Percentiles rank a stretch among this genome's conserved stretches.
phyloP scores from a whole-genome alignment of 2,329 filamentous ascomycete species.

The Aureobasidium sp. region DNA sequence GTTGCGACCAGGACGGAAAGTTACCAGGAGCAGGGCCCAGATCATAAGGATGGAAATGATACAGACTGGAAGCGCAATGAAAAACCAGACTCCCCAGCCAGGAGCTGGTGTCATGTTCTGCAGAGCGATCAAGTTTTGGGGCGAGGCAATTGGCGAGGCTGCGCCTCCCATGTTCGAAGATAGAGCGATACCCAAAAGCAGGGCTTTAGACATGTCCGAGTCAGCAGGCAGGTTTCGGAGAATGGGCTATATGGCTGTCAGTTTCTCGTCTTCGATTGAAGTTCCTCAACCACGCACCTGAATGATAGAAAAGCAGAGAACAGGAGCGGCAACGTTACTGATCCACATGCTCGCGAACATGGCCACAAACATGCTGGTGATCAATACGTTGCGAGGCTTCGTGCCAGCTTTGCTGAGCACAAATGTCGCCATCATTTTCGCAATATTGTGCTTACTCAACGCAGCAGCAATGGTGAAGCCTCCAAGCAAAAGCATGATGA shows the following conservation, averaged over 20 bases:
- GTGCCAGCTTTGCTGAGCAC: conserved; percentile 95
- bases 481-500: conserved; percentile 95
- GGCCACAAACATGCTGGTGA: conserved; percentile 98
- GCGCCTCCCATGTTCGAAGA: conserved; percentile 94
- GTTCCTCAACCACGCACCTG: conserved; percentile 37
- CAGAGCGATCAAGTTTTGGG: conserved; percentile 93
- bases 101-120: conserved; percentile 90
- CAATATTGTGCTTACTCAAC: conserved; percentile 93
- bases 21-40: conserved; percentile 76
- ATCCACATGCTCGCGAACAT: conserved; percentile 99
- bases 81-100: conserved; percentile 96
- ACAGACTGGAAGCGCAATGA: conserved; percentile 87
- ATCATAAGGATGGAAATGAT: conserved; percentile 80
- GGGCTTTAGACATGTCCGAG: conserved; percentile 86
- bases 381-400: conserved; percentile 73
- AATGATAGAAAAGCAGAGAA: conserved; percentile 95
- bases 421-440: conserved; percentile 93
- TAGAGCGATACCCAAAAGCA: conserved; percentile 90
- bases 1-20: conserved; percentile 76
- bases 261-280: conserved; percentile 29
- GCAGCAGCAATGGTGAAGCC: conserved; percentile 95
- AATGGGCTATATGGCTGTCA: conserved; percentile 54
- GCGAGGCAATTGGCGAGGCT: conserved; percentile 91
- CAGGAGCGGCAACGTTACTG: conserved; percentile 93
- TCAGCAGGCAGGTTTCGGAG: conserved; percentile 84